Base-by-base conservation (phyloP, 129 eudicot genomes). In the Pittosporum tobira region DNA sequence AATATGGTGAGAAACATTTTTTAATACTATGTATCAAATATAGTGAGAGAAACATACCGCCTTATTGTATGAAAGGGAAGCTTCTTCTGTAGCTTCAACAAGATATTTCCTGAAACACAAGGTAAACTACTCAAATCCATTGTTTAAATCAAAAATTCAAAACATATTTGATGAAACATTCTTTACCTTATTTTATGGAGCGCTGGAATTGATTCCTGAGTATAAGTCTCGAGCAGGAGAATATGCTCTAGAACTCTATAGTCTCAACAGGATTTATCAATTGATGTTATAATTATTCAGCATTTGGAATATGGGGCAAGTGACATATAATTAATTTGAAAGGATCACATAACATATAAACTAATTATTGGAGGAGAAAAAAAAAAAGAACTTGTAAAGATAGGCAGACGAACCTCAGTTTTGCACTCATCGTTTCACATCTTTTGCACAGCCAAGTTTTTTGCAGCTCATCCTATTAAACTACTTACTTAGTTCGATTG, bases 401-500 rank as follows among this genome's bases (percentile, higher is more conserved):
- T 61, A 48, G 57, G 19, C 37, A 65, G 57, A 65, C 76, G 48
- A 49, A 93, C 99, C 99, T 84, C 61, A 87, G 68, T 77, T 93
- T 93, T 45, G 99, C 99, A 46, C 85, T 84, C 99, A 93, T 93
- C 56, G 96, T 88, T 70, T 93, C 99, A 68, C 96, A 87, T 69
- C 96, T 79, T 76, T 93, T 87, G 91, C 94, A 80, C 16, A 87
- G 81, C 99, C 99, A 93, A 71, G 80, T 93, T 51, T 87, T 83
- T 51, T 87, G 99, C 60, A 93, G 74, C 58, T 84, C 96, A 75
- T 93, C 99, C 99, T 87, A 58, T 43, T 36, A 66, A 66, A 60
- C 4, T n/a, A 38, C 51, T 27, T 9, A 63, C 12, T 45, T 38
- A 62, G 29, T 48, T 68, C 19, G 37, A 57, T 64, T 29, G 19